Evolutionary conservation across 2,329 filamentous ascomycete genomes (phyloP).

Genomic region (Aspergillus hiratsukae): DNA sequence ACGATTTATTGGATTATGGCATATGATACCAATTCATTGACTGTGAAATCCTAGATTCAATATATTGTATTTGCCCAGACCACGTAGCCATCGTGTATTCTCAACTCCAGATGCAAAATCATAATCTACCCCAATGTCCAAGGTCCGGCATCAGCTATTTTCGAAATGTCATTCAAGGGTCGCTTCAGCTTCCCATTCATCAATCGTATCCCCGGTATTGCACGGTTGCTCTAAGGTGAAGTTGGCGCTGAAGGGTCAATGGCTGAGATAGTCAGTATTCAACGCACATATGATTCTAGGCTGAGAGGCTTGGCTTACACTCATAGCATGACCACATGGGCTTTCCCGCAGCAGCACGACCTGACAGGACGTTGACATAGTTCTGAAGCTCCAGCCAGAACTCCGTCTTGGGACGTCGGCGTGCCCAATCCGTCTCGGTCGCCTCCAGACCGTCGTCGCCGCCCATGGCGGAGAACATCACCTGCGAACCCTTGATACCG

Average conservation of each 20-base stretch:
- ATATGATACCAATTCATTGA: neutral
- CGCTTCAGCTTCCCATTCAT: neutral
- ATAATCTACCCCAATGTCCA: neutral
- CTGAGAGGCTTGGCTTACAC: too few species aligned
- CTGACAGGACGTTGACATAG: slow-evolving; percentile 79
- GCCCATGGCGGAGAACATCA: slow-evolving; percentile 79
- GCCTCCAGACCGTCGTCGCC: slow-evolving; percentile 64
- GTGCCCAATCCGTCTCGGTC: slow-evolving; percentile 87
- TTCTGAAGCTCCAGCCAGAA: slow-evolving; percentile 80
- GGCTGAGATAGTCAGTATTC: neutral
- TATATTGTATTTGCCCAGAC: neutral
- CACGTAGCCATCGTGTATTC: neutral
- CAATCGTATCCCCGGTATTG: neutral
- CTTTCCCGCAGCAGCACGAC: slow-evolving; percentile 50
- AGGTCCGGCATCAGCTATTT: neutral
- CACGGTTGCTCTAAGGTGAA: neutral
- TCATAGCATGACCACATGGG: slow-evolving; percentile 27
- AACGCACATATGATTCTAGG: too few species aligned
- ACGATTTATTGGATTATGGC: too few species aligned
- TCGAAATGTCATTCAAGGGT: neutral
- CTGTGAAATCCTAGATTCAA: neutral
- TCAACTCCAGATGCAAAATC: neutral
- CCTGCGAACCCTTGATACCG: slow-evolving; percentile 82
- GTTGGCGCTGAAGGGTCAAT: neutral
- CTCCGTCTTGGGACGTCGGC: slow-evolving; percentile 75